These are phyloP conservation scores for Salvia splendens DNA, from an alignment of 257 asterid genomes.

Conservation along the genomic window DNA sequence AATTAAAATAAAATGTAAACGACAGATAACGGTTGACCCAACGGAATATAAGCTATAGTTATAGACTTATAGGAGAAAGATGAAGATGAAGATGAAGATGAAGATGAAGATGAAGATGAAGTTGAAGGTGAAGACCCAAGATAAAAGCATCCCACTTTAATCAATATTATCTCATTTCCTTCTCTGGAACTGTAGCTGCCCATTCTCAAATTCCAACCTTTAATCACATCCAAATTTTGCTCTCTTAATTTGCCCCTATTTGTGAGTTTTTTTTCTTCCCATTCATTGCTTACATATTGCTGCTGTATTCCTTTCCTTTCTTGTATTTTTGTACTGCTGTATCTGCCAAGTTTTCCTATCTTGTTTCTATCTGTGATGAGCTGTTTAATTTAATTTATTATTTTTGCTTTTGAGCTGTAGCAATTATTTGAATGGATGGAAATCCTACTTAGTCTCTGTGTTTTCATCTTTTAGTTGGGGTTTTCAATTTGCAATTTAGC, in stretches of 20 bases:
- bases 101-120: not conserved
- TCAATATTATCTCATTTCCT: not conserved
- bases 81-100: not conserved
- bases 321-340: not conserved
- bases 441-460: not conserved
- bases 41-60: not conserved
- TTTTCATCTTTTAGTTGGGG: not conserved
- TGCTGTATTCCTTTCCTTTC: constrained; percentile 13
- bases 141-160: constrained; percentile 8
- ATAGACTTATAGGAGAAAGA: too few species aligned
- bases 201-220: constrained; percentile 9
- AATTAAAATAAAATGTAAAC: not conserved
- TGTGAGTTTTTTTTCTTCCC: constrained; percentile 24
- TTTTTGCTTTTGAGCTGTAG: constrained; percentile 4
- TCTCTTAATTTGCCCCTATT: constrained; percentile 18
- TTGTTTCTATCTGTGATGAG: constrained; percentile 9
- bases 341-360: not conserved
- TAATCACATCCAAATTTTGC: not conserved
- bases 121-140: not conserved
- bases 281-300: not conserved
- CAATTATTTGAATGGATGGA: not conserved
- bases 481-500: constrained; percentile 15
- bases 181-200: constrained; percentile 15
- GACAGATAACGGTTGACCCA: constrained; percentile 8
- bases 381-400: not conserved